phyloP scores from a whole-genome alignment of 345 rosid species.

The Eucalyptus globulus region DNA sequence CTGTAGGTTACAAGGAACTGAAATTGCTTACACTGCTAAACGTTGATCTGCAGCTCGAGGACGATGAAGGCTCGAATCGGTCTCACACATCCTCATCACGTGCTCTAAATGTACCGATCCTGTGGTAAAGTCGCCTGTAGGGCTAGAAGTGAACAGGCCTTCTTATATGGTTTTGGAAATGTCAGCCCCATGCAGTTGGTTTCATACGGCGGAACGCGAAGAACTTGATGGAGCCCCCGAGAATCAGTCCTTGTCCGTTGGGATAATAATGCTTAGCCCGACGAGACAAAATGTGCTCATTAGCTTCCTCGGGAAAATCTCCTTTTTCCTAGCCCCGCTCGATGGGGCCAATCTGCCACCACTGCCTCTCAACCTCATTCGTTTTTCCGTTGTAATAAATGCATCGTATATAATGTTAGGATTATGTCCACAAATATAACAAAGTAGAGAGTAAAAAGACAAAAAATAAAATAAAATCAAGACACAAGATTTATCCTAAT shows the following conservation, averaged over 20 bases:
- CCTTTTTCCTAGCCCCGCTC: too few relatives aligned
- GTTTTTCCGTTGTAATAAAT: neutral
- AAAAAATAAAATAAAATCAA: too few relatives aligned
- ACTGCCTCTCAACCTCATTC: neutral
- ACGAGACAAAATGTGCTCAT: neutral
- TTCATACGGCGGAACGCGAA: neutral
- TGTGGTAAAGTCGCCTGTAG: neutral
- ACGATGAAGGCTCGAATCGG: neutral
- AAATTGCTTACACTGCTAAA: neutral
- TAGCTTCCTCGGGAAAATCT: too few relatives aligned
- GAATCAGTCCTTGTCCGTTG: neutral
- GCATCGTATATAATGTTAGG: neutral
- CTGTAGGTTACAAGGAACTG: neutral
- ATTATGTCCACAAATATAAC: too few relatives aligned
- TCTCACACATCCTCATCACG: neutral
- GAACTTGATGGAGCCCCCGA: neutral
- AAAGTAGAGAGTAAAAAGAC: rapidly evolving
- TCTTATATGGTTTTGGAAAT: too few relatives aligned
- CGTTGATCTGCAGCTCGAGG: neutral
- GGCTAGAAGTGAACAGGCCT: neutral
- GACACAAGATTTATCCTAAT: rapidly evolving
- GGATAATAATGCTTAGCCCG: neutral
- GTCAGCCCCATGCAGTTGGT: too few relatives aligned
- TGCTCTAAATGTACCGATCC: neutral
- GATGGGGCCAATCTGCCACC: neutral